These are phyloP conservation scores for Cyberlindnera bimundalis DNA, from an alignment of 805 yeast species.

Conservation along the genomic window DNA sequence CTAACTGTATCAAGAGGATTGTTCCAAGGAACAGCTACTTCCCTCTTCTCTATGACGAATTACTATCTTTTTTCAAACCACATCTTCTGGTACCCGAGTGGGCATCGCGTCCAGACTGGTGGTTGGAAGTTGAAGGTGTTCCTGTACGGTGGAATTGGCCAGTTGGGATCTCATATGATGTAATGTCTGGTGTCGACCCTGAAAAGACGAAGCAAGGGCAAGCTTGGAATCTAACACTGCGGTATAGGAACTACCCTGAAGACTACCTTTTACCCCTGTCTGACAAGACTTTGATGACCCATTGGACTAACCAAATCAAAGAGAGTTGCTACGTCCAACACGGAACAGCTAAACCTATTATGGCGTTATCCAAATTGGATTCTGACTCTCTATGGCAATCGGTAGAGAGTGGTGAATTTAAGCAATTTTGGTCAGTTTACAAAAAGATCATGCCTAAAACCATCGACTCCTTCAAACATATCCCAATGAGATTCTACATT, in stretches of 20 bases:
- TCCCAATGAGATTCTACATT: slow-evolving; percentile 49
- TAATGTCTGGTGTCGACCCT: slow-evolving; percentile 39
- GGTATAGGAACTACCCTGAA: slow-evolving; percentile 40
- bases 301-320: slow-evolving; percentile 77
- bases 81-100: slow-evolving; percentile 29
- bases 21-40: slow-evolving; percentile 50
- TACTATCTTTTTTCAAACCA: slow-evolving; percentile 38
- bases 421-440: slow-evolving; percentile 23
- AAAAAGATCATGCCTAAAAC: slow-evolving; percentile 22
- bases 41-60: slow-evolving; percentile 37
- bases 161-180: slow-evolving; percentile 63
- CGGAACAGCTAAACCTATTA: slow-evolving; percentile 77
- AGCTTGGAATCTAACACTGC: slow-evolving; percentile 47
- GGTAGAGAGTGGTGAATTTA: slow-evolving; percentile 36
- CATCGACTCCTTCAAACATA: slow-evolving; percentile 26
- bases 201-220: slow-evolving; percentile 13
- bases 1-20: slow-evolving; percentile 8
- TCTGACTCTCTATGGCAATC: slow-evolving; percentile 57
- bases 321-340: slow-evolving; percentile 74
- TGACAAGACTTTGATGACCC: slow-evolving; percentile 37
- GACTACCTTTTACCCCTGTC: slow-evolving; percentile 41
- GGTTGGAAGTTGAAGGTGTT: slow-evolving; percentile 65
- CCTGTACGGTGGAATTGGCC: slow-evolving; percentile 76
- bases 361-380: slow-evolving; percentile 66
- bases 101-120: slow-evolving; percentile 36